A percentile compares a stretch with the other conserved stretches of the same genome.
These are phyloP conservation scores for Apiospora rasikravindrae DNA, from an alignment of 2,329 filamentous ascomycete genomes.

Conservation along the genomic window DNA sequence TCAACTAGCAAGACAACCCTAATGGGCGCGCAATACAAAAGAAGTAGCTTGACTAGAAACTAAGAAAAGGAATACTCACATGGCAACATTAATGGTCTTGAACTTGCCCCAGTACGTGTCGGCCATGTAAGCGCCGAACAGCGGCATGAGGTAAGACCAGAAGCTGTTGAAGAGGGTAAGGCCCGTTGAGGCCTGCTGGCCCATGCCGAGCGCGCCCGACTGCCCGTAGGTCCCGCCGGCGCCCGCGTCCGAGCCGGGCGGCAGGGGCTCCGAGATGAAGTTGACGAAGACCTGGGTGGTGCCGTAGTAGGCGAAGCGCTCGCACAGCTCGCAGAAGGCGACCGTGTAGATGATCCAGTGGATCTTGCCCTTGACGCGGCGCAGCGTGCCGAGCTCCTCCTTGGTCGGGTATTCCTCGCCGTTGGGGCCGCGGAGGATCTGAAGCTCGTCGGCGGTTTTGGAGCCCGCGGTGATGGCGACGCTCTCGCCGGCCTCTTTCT, in stretches of 20 bases:
- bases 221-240: slow-evolving; percentile 46
- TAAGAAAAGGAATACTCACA: slow-evolving; percentile 43
- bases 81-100: slow-evolving; percentile 65
- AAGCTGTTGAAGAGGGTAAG: slow-evolving; percentile 38
- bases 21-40: not conserved
- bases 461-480: not conserved
- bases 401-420: slow-evolving; percentile 54
- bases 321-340: slow-evolving; percentile 68
- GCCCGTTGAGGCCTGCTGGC: slow-evolving; percentile 35
- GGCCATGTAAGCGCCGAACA: slow-evolving; percentile 52
- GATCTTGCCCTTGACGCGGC: slow-evolving; percentile 58
- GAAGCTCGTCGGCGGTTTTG: not conserved
- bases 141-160: slow-evolving; percentile 39
- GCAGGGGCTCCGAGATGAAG: slow-evolving; percentile 65
- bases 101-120: slow-evolving; percentile 68
- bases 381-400: slow-evolving; percentile 57
- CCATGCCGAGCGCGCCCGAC: slow-evolving; percentile 60
- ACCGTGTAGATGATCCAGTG: slow-evolving; percentile 62
- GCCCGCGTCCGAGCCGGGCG: slow-evolving; percentile 59
- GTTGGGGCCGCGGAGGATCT: slow-evolving; percentile 32
- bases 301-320: slow-evolving; percentile 70
- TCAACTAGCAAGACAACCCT: not conserved
- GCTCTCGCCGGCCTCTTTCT: not conserved
- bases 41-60: not conserved
- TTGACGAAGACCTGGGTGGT: slow-evolving; percentile 58